Conservation (phyloP, 2,329 filamentous ascomycete species). For the Aspergillus oerlinghausenensis region DNA sequence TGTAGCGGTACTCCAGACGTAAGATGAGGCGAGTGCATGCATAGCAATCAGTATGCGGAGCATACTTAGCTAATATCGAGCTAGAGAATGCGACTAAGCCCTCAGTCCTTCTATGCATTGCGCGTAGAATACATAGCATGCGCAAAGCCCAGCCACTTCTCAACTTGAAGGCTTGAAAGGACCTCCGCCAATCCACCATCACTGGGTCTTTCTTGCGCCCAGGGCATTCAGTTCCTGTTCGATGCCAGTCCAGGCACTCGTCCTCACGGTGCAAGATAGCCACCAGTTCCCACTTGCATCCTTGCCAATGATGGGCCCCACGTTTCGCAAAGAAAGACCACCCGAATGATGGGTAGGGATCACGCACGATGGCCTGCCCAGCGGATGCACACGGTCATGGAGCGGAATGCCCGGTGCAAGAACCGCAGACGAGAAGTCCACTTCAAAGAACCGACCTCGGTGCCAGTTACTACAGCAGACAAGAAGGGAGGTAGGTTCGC, state of each 20-base stretch:
- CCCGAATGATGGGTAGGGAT: neutral
- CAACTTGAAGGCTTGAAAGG: too few species aligned
- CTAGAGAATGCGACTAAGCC: too few species aligned
- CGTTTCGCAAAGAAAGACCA: conserved; percentile 13
- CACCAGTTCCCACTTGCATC: conserved; percentile 30
- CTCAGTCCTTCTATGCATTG: too few species aligned
- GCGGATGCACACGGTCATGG: neutral
- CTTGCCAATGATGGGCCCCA: conserved; percentile 26
- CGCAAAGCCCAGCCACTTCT: too few species aligned
- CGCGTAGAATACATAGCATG: too few species aligned
- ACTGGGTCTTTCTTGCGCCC: neutral
- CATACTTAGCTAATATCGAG: too few species aligned
- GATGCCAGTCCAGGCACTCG: conserved; percentile 19
- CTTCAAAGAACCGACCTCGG: conserved; percentile 32
- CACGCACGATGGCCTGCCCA: conserved; percentile 7
- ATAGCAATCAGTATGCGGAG: too few species aligned
- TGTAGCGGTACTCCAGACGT: too few species aligned
- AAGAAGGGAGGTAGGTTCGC: conserved; percentile 28
- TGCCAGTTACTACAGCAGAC: conserved; percentile 41
- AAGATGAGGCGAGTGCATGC: too few species aligned
- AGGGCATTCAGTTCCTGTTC: conserved; percentile 6
- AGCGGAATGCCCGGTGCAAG: conserved; percentile 1
- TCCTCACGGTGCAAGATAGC: conserved; percentile 18
- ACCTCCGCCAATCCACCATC: too few species aligned
- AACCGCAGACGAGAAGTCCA: conserved; percentile 34